Evolutionary conservation across 2,329 filamentous ascomycete species (phyloP).

Genomic region (Aureobasidium zeae): DNA sequence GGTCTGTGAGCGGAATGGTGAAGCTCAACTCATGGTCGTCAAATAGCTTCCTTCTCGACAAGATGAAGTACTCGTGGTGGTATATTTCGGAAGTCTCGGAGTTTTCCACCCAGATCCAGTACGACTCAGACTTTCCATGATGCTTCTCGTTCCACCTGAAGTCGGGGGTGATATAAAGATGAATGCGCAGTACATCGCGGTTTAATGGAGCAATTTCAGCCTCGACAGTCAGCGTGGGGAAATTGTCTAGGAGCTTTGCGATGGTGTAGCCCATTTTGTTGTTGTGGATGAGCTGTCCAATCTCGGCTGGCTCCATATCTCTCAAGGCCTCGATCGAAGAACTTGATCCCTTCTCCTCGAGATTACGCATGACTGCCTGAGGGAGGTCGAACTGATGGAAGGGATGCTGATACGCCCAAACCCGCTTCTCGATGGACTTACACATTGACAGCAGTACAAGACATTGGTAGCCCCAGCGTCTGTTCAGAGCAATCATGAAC

Average conservation of each 20-base stretch:
- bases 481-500: slow-evolving; percentile 95
- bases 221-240: slow-evolving; percentile 83
- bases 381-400: slow-evolving; percentile 91
- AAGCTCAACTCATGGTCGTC: slow-evolving; percentile 98
- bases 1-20: slow-evolving; percentile 89
- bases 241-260: slow-evolving; percentile 72
- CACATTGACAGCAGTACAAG: slow-evolving; percentile 81
- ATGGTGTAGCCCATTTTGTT: slow-evolving; percentile 76
- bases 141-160: slow-evolving; percentile 92
- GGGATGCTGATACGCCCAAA: slow-evolving; percentile 92
- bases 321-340: slow-evolving; percentile 72
- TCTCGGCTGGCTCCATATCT: slow-evolving; percentile 88
- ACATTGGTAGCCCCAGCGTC: slow-evolving; percentile 93
- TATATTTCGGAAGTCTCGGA: slow-evolving; percentile 97
- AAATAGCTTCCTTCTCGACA: slow-evolving; percentile 79
- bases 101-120: slow-evolving; percentile 98
- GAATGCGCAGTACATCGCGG: slow-evolving; percentile 85
- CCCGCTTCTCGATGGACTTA: slow-evolving; percentile 92
- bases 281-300: slow-evolving; percentile 86
- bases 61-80: slow-evolving; percentile 93
- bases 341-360: slow-evolving; percentile 68
- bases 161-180: slow-evolving; percentile 75
- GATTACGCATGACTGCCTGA: slow-evolving; percentile 68
- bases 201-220: slow-evolving; percentile 94
- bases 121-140: slow-evolving; percentile 89